phyloP scores from a whole-genome alignment of 352 stramenopile genomes.

The Phytophthora pistaciae region DNA sequence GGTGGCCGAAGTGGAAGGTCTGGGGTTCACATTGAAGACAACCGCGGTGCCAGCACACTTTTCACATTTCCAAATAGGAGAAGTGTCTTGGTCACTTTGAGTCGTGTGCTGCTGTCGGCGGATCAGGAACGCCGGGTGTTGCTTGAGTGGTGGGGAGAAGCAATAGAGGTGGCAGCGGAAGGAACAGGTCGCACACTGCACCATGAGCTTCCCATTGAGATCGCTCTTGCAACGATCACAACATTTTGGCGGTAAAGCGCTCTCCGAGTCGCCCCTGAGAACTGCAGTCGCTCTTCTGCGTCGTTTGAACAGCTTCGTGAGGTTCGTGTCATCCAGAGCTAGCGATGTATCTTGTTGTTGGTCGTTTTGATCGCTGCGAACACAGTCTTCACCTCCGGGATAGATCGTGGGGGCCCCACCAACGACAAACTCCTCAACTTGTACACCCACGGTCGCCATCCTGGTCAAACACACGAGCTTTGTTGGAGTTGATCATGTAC shows the following conservation, averaged over 20 bases:
- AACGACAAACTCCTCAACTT: conserved; percentile 16
- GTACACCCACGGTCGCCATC: conserved; percentile 25
- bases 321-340: conserved; percentile 11
- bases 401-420: background rate
- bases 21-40: conserved; percentile 31
- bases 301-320: conserved; percentile 36
- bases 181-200: conserved; percentile 51
- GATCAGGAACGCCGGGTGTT: conserved; percentile 60
- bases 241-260: conserved; percentile 28
- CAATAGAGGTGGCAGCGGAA: conserved; percentile 79
- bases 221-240: conserved; percentile 73
- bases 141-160: conserved; percentile 66
- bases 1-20: conserved; percentile 2
- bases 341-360: background rate
- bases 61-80: conserved; percentile 35
- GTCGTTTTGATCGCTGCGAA: background rate
- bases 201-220: conserved; percentile 72
- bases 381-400: background rate
- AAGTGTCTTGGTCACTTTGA: background rate
- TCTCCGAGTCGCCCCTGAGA: conserved; percentile 4
- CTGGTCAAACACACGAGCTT: background rate
- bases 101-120: conserved; percentile 18
- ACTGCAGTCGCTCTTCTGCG: conserved; percentile 18
- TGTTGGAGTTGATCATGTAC: background rate
- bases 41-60: conserved; percentile 35